Evolutionary conservation across 2,329 filamentous ascomycete species (phyloP), one percentile per base, ranked within the genome.

Genomic region (Colletotrichum orbiculare): DNA sequence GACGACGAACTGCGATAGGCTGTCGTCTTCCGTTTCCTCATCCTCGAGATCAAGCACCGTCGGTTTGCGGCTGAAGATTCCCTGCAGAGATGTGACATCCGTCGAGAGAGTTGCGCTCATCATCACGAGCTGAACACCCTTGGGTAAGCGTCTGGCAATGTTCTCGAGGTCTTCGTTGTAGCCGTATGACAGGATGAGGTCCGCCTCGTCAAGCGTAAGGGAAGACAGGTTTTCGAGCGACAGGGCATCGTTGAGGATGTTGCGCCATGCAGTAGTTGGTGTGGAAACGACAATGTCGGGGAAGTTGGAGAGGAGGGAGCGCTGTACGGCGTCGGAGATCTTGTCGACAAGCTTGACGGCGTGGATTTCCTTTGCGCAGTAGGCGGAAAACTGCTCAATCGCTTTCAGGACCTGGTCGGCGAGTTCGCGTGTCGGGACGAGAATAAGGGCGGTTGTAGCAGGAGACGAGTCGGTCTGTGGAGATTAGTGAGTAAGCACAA

Each of bases 211-310:
- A 57, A 99, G 89, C 0, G 98, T 92, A 13, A 98, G 80, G 69
- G 94, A 89, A 38, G 88, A 86, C 25, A 99, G 83, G 52, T 87
- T 85, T 13, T 90, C 86, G 38, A 97, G 81, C 1, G 89, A 87
- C 54, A 98, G 81, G 0, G 90, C 86, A 10, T 89, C 88, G 54
- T 83, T 89, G 73, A 91, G 92, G 72, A 96, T 84, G 73, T 95
- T 94, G 64, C 90, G 84, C 73, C 90, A 90, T 12, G 92, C 93
- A 71, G 93, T 86, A n/a, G 92, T 89, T 0, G 96, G 96, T 0
- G 96, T 99, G 1, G 94, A 92, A 48, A 99, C 89, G 54, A 99
- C 89, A 61, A 99, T 87, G 72, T 99, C 94, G 8, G 96, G 96
- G 2, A 86, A 87, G 74, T 94, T 94, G 58, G 93, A 90, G 47